phyloP scores from a whole-genome alignment of 176 grass and related monocot species.

The Phragmites australis region DNA sequence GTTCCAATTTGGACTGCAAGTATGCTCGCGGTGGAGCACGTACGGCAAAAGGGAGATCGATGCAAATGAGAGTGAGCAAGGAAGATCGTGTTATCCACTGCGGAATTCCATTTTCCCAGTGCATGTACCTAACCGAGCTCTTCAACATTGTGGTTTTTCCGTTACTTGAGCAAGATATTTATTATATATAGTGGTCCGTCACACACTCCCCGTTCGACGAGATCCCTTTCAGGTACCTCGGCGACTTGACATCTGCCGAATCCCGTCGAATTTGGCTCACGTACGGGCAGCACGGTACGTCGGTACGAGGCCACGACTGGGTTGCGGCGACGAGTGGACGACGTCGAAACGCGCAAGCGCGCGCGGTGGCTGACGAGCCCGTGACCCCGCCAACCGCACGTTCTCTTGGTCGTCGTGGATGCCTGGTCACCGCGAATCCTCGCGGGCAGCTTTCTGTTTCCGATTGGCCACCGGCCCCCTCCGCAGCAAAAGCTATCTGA shows the following conservation, averaged over 20 bases:
- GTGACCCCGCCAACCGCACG: background rate
- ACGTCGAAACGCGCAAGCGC: background rate
- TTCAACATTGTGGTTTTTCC: background rate
- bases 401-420: background rate
- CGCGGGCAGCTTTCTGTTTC: background rate
- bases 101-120: slow-evolving; percentile 1
- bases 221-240: background rate
- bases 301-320: background rate
- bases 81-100: slow-evolving; percentile 5
- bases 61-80: background rate
- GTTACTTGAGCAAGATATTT: too few relatives aligned
- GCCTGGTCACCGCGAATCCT: background rate
- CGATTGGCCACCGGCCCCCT: background rate
- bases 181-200: too few relatives aligned
- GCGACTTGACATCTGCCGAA: background rate
- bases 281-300: background rate
- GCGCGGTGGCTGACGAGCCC: background rate
- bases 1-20: background rate
- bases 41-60: background rate
- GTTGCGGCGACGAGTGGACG: background rate
- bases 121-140: slow-evolving; percentile 1
- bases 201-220: background rate
- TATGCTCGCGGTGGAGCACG: background rate
- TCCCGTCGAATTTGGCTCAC: background rate
- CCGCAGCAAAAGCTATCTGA: background rate